These are phyloP conservation scores for Umbilicus rupestris DNA, from an alignment of 164 flowering plant species.

Conservation along the genomic window DNA sequence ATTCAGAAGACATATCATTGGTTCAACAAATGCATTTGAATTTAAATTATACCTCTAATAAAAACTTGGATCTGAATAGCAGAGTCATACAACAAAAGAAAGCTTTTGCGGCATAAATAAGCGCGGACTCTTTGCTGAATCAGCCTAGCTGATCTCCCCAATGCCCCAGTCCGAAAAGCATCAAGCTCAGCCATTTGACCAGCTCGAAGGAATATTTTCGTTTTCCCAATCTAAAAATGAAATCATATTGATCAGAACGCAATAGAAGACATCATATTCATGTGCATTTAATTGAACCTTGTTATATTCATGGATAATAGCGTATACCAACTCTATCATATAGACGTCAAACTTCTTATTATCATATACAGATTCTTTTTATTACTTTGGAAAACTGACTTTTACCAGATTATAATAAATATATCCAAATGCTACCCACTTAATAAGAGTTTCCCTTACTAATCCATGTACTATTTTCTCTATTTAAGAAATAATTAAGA, in stretches of 20 bases:
- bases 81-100: conserved; percentile 27
- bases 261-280: background rate
- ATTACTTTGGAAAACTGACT: too few relatives aligned
- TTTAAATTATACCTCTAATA: conserved; percentile 38
- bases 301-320: background rate
- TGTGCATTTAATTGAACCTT: background rate
- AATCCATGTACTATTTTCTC: too few relatives aligned
- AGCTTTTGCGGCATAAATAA: conserved; percentile 31
- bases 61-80: conserved; percentile 40
- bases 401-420: too few relatives aligned
- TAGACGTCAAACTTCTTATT: background rate
- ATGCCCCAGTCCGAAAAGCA: conserved; percentile 37
- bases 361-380: background rate
- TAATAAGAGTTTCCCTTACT: too few relatives aligned
- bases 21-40: background rate
- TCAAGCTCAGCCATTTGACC: conserved; percentile 78
- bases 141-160: conserved; percentile 42
- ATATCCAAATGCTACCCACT: too few relatives aligned
- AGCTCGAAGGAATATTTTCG: conserved; percentile 64
- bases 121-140: conserved; percentile 48
- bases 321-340: background rate
- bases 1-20: background rate
- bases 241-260: conserved; percentile 3
- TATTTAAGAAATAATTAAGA: too few relatives aligned
- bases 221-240: conserved; percentile 53